A percentile compares a stretch with the other conserved stretches of the same genome.
Conservation (phyloP, 257 asterid genomes). For the Solanum ahanhuiri region DNA sequence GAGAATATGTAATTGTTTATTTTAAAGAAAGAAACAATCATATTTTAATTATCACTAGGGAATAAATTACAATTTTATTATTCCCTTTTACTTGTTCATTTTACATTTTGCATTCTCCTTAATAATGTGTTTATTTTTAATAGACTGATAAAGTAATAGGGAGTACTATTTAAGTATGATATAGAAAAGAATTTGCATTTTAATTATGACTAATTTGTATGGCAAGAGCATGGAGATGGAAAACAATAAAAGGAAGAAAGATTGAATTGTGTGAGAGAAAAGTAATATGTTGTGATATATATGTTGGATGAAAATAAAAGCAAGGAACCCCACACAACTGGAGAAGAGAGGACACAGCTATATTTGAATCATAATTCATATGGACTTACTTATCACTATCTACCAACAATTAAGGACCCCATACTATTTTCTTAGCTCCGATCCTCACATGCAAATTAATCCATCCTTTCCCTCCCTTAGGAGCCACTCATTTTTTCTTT, state of each 20-base stretch:
- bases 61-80: too few species aligned
- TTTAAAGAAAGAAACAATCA: neutral
- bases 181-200: neutral
- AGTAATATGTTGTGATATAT: neutral
- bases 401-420: neutral
- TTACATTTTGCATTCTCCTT: neutral
- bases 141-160: neutral
- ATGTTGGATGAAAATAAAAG: neutral
- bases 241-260: neutral
- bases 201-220: neutral
- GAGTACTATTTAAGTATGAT: neutral
- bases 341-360: neutral
- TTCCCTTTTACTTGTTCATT: neutral
- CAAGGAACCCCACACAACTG: neutral
- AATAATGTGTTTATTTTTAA: neutral
- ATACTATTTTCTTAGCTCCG: neutral
- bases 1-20: neutral
- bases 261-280: constrained; percentile 1
- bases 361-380: neutral
- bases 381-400: neutral
- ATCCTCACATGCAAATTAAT: neutral
- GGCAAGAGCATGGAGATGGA: neutral
- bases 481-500: neutral
- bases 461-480: neutral
- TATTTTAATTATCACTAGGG: neutral